Conservation (phyloP, 2,329 filamentous ascomycete species). For the Diaporthe ampelina region DNA sequence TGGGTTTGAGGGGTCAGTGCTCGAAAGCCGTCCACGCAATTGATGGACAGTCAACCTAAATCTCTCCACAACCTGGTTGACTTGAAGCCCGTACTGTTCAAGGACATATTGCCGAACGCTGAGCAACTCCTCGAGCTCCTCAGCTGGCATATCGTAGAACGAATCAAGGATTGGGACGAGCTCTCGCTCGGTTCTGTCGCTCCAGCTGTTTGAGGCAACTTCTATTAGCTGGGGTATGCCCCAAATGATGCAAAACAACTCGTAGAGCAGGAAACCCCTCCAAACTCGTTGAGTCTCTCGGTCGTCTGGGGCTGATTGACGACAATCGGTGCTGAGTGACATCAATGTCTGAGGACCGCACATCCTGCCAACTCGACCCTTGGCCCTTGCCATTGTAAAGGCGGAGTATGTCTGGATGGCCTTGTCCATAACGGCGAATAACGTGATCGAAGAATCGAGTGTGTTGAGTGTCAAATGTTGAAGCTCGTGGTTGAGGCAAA, state of each 20-base stretch:
- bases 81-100: background rate
- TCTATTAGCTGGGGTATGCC: background rate
- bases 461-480: background rate
- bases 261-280: background rate
- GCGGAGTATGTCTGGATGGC: background rate
- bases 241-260: background rate
- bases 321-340: too few species aligned
- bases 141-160: accelerated
- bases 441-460: background rate
- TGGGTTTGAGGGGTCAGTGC: too few species aligned
- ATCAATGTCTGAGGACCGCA: background rate
- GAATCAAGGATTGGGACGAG: background rate
- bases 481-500: accelerated
- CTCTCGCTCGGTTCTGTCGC: too few species aligned
- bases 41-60: background rate
- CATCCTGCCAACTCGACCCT: background rate
- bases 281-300: background rate
- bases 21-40: background rate
- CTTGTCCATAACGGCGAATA: background rate
- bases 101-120: background rate
- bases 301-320: background rate
- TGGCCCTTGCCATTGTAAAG: background rate
- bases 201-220: background rate
- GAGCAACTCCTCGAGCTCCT: background rate
- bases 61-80: background rate